A percentile compares a stretch with the other conserved stretches of the same genome.
Conservation (phyloP, 169 alveolate species). For the Miamiensis avidus region DNA sequence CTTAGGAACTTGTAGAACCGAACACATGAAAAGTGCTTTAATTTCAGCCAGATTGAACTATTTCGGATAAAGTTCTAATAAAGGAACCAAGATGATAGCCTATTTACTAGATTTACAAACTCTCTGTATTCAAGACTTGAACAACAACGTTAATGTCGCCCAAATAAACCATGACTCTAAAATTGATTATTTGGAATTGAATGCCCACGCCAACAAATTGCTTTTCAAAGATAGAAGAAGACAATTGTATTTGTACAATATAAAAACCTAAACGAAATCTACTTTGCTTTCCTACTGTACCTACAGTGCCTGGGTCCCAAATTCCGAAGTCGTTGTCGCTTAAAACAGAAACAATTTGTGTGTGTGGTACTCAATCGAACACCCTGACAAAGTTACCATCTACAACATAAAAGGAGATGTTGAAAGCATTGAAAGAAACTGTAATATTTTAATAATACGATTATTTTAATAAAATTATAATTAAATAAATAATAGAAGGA, state of each 20-base stretch:
- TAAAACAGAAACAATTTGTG: slow-evolving; percentile 89
- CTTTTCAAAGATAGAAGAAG: slow-evolving; percentile 92
- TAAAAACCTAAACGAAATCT: slow-evolving; percentile 78
- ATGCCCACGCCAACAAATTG: slow-evolving; percentile 86
- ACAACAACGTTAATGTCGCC: slow-evolving; percentile 81
- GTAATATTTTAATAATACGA: not conserved
- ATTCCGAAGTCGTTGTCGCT: slow-evolving; percentile 94
- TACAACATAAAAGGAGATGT: slow-evolving; percentile 93
- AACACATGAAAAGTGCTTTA: slow-evolving; percentile 89
- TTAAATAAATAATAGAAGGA: slow-evolving; percentile 48
- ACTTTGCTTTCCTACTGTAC: slow-evolving; percentile 91
- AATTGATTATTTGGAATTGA: slow-evolving; percentile 89
- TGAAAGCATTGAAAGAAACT: slow-evolving; percentile 90
- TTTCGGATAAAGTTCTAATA: slow-evolving; percentile 37
- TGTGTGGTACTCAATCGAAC: slow-evolving; percentile 92
- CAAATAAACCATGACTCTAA: slow-evolving; percentile 89
- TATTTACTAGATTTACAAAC: slow-evolving; percentile 91
- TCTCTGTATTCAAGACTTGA: slow-evolving; percentile 86
- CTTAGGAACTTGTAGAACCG: slow-evolving; percentile 92
- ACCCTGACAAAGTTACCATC: slow-evolving; percentile 92
- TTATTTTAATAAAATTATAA: not conserved
- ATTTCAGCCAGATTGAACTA: slow-evolving; percentile 87
- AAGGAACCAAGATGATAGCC: slow-evolving; percentile 85
- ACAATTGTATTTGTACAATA: slow-evolving; percentile 87
- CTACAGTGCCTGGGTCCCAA: slow-evolving; percentile 94